These are phyloP conservation scores for Echites panduratus DNA, from an alignment of 257 asterid species.

Conservation along the genomic window DNA sequence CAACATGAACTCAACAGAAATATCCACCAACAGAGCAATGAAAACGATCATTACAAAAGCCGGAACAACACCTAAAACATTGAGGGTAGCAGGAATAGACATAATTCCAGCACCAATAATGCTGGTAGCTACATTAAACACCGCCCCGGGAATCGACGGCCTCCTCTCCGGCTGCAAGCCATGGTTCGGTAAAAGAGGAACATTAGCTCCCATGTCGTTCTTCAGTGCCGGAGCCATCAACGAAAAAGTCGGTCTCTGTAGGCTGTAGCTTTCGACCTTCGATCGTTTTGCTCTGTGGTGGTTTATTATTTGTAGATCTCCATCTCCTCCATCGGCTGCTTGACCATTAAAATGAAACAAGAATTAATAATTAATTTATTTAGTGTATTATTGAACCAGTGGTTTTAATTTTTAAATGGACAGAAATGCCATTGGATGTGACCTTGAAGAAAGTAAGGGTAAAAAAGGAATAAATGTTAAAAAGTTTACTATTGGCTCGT, in stretches of 20 bases:
- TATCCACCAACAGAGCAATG: conserved; percentile 55
- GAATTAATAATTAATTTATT: no score
- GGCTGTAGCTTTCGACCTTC: not conserved
- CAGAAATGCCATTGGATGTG: not conserved
- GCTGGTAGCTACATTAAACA: conserved; percentile 85
- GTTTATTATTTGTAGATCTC: not conserved
- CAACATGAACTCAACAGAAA: conserved; percentile 84
- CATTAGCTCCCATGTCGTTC: conserved; percentile 35
- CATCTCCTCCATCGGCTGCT: not conserved
- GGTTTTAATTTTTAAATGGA: not conserved
- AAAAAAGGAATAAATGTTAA: not conserved
- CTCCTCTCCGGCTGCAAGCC: conserved; percentile 14
- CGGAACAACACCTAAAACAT: conserved; percentile 78
- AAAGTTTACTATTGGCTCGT: not conserved
- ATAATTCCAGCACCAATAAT: conserved; percentile 94
- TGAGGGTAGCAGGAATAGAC: conserved; percentile 93
- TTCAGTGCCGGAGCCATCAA: conserved; percentile 51
- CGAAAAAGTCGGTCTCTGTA: not conserved
- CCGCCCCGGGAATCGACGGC: conserved; percentile 64
- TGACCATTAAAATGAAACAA: not conserved
- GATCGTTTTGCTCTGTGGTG: not conserved
- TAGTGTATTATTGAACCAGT: conserved; percentile 19
- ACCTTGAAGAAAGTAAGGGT: not conserved
- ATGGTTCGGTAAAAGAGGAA: conserved; percentile 51
- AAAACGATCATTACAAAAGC: conserved; percentile 57